Base-by-base conservation (phyloP, 768 basidiomycete genomes). In the Amanita muscaria region DNA sequence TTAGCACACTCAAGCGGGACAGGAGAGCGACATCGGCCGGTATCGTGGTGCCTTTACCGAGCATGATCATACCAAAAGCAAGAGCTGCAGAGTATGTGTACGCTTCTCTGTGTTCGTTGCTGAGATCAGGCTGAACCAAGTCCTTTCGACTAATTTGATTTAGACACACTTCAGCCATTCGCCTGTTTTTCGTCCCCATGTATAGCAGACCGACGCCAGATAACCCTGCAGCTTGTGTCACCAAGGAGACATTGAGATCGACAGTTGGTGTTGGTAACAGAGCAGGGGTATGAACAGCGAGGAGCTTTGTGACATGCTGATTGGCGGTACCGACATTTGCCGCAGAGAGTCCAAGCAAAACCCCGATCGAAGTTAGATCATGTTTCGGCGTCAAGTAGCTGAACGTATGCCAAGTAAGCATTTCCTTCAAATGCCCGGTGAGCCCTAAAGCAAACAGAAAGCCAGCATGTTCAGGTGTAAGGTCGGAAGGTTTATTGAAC, bases 351-450 rank as follows among this genome's bases (percentile, higher is more conserved):
- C 96, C 96, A 3, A 99, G 77, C 0, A 99, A 73, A 32, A 98
- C 76, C 2, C 86, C 96, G 37, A 96, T 90, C 2, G 90, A 91
- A 0, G 94, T 98, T 50, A 90, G 72, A 54, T 98, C 93, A 58
- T 98, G 93, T 56, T 98, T 92, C 4, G 91, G 89, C 2, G 92
- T 93, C 54, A 99, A 75, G 60, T 97, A 96, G 11, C 80, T 79
- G 59, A 94, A 97, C 0, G 92, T 92, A 61, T 96, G 90, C 88
- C 92, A 94, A 2, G 89, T 90, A 54, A 88, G 63, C 78, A 99
- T 80, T 47, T 83, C 80, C 51, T 81, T 79, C 49, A 98, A 70
- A 59, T 97, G 93, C 0, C 96, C 96, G 1, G 82, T 88, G 18
- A 99, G 68, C 0, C 96, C 96, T 7, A 99, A 73, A 12, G 89